A percentile compares a stretch with the other conserved stretches of the same genome.
These are phyloP conservation scores for Paratinospora sagittata DNA, from an alignment of 164 flowering plant genomes.

Conservation along the genomic window DNA sequence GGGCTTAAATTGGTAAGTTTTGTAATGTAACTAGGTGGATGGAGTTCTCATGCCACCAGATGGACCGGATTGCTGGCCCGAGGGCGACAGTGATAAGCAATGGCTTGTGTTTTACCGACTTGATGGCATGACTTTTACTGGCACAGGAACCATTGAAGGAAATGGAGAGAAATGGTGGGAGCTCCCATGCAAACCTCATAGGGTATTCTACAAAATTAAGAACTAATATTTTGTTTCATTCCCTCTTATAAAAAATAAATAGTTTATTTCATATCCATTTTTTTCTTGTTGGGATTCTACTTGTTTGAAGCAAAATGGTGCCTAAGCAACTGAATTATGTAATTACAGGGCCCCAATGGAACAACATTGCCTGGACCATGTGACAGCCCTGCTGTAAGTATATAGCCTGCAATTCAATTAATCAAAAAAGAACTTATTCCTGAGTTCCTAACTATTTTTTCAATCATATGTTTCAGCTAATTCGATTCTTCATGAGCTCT, in stretches of 20 bases:
- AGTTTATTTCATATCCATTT: not conserved
- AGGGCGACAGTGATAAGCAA: conserved; percentile 63
- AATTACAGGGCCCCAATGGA: conserved; percentile 79
- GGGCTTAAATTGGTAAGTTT: conserved; percentile 1
- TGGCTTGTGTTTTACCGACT: conserved; percentile 85
- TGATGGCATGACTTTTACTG: conserved; percentile 60
- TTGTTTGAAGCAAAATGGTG: not conserved
- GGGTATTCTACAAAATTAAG: conserved; percentile 33
- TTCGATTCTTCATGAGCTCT: conserved; percentile 70
- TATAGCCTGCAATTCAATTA: not conserved
- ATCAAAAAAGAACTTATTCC: not conserved
- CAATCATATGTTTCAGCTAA: conserved; percentile 32
- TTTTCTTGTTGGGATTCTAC: not conserved
- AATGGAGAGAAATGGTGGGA: conserved; percentile 96
- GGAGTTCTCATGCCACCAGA: conserved; percentile 82
- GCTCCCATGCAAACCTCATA: conserved; percentile 96
- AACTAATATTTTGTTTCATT: too few relatives aligned
- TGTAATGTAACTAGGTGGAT: conserved; percentile 46
- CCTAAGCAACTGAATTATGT: not conserved
- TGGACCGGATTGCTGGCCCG: conserved; percentile 90
- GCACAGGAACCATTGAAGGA: conserved; percentile 82
- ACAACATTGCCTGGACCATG: conserved; percentile 78
- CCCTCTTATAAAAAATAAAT: too few relatives aligned
- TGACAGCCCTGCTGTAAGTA: conserved; percentile 91
- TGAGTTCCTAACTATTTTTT: not conserved